Base-by-base conservation (phyloP, 345 rosid species). In the Aquilaria malaccensis region DNA sequence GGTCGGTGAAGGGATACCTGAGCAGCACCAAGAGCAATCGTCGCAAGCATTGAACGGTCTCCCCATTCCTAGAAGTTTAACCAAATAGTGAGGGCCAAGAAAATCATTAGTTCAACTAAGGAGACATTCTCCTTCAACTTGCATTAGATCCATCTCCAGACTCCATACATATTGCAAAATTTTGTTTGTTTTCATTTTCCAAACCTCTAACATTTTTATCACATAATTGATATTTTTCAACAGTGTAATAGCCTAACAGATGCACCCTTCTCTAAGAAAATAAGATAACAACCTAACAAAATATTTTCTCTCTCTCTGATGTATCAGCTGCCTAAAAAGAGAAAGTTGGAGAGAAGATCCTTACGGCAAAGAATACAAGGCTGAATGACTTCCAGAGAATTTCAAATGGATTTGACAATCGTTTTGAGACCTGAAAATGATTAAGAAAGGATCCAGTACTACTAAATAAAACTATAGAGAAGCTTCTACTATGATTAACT, bases 31-130 rank as follows among this genome's bases (percentile, higher is more conserved):
- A 94, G 99, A 41, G 99, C 99, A 51, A 94, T 88, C 49, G 99
- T 94, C 32, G 97, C 99, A 50, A 94, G 96, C 99, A 94, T 94
- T 48, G 97, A 90, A 56, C 99, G 99, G 65, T 94, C 99, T 70
- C 99, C 99, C 97, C 99, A 94, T 94, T 94, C 99, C 99, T 89
- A 65, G 52, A 14, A 70, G 37, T 33, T 32, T 10, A 22, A 56
- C n/a, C 12, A 55, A 30, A 7, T 55, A 13, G 33, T 56, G 14
- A 13, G 45, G 22, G 2, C 22, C 22, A 6, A 56, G 45, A 31
- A 22, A n/a, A 30, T 11, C 1, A 55, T n/a, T 29, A 13, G 29
- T 13, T 52, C 4, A 7, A 52, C 29, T 52, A 1, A 14, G 14
- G 29, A 13, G 55, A 52, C 6, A 52, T 12, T n/a, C 7, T 13